Percentiles rank a stretch among this genome's conserved stretches.
Conservation (phyloP, 1,284 basidiomycete genomes). For the Moesziomyces sp. region DNA sequence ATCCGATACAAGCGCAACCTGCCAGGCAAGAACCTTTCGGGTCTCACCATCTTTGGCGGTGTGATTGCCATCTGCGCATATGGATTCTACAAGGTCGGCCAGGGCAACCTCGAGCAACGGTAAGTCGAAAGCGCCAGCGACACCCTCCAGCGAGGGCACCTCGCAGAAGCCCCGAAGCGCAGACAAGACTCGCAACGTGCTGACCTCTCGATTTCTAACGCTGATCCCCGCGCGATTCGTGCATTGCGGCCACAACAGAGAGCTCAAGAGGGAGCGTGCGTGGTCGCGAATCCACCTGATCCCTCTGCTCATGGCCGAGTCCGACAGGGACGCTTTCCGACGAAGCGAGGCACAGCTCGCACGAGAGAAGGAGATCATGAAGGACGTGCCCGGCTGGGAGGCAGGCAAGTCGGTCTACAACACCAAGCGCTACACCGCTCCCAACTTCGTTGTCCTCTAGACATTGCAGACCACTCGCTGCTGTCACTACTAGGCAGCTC, state of each 20-base stretch:
- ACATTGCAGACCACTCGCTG: neutral
- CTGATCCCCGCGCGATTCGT: neutral
- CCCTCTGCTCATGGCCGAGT: conserved; percentile 85
- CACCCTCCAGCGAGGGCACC: no score
- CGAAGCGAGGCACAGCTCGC: conserved; percentile 81
- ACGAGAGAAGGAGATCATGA: conserved; percentile 93
- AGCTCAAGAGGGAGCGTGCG: conserved; percentile 89
- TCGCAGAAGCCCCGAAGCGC: neutral
- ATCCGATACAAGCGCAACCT: conserved; percentile 97
- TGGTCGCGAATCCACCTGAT: conserved; percentile 97
- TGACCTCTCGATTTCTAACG: neutral
- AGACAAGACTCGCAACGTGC: neutral
- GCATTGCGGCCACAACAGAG: conserved; percentile 72
- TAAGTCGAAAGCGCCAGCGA: conserved; percentile 70
- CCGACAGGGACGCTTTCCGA: conserved; percentile 88
- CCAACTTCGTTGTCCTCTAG: conserved; percentile 70
- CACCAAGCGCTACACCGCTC: conserved; percentile 80
- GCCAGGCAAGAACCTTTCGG: conserved; percentile 89
- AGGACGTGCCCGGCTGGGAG: conserved; percentile 87
- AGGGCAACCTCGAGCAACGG: conserved; percentile 91
- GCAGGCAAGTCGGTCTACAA: conserved; percentile 86
- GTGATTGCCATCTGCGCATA: conserved; percentile 86
- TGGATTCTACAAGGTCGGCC: conserved; percentile 91
- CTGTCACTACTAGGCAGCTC: conserved; percentile 4
- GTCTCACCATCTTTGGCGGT: conserved; percentile 83